Evolutionary conservation across 805 yeast species (phyloP).

Genomic region (Wickerhamomyces tratensis): DNA sequence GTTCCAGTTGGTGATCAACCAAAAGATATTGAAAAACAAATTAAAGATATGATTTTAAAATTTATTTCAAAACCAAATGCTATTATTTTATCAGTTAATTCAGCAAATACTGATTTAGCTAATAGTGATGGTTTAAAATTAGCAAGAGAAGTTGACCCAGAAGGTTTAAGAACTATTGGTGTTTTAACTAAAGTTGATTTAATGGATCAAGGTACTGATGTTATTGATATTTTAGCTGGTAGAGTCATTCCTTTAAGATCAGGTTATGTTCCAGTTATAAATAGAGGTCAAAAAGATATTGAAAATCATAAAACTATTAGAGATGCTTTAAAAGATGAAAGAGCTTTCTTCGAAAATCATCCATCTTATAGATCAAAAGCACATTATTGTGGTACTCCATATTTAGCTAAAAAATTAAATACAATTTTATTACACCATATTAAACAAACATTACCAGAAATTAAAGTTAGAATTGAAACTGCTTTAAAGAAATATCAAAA

Average conservation of each 20-base stretch:
- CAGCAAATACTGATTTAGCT: constrained; percentile 94
- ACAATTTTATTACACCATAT: constrained; percentile 85
- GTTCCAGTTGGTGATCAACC: constrained; percentile 99
- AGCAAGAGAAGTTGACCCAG: constrained; percentile 97
- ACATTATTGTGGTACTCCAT: constrained; percentile 98
- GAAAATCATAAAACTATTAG: constrained; percentile 81
- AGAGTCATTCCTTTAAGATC: constrained; percentile 90
- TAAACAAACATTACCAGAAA: constrained; percentile 82
- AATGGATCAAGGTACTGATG: constrained; percentile 98
- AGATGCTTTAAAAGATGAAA: constrained; percentile 78
- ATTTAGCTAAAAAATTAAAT: constrained; percentile 84
- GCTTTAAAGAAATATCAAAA: constrained; percentile 76
- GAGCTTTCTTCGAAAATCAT: constrained; percentile 74
- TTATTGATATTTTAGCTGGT: constrained; percentile 89
- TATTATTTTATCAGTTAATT: constrained; percentile 87
- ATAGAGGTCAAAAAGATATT: constrained; percentile 95
- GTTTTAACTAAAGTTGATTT: constrained; percentile 93
- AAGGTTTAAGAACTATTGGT: constrained; percentile 92
- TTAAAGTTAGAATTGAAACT: constrained; percentile 79
- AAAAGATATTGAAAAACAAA: constrained; percentile 89
- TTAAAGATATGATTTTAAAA: constrained; percentile 86
- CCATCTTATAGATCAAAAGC: constrained; percentile 89
- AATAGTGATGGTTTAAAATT: constrained; percentile 93
- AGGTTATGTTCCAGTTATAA: constrained; percentile 95
- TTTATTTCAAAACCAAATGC: constrained; percentile 95